Base-by-base conservation (phyloP, 169 alveolate genomes). In the Theileria equi region DNA sequence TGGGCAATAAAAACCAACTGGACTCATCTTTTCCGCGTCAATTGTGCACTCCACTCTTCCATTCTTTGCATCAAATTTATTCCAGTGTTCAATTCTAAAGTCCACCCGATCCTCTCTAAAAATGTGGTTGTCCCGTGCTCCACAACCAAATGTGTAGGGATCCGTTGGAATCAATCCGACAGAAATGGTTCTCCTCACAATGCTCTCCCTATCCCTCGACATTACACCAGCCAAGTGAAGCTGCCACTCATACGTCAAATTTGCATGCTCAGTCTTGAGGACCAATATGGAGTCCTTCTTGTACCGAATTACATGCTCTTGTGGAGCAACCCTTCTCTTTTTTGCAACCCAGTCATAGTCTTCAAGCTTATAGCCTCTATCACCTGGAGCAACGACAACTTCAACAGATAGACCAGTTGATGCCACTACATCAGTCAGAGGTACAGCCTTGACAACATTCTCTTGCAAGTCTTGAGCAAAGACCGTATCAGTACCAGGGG, bases 121-220 rank as follows among this genome's bases (percentile, higher is more conserved):
- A 57, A 73, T 0, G 48, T 40, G 54, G 1, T 0, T 2, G 50
- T 68, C 57, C 23, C 63, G 57, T 23, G 47, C 65, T 21, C 81
- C 81, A 48, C 86, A 77, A 3, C 86, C 86, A 47, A 48, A 61
- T 2, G 81, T 77, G 63, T 57, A 77, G 19, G 86, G 86, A 23
- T 77, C 86, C 1, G 86, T 77, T 16, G 86, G 81, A 0, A 77
- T 6, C 4, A 77, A 5, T 5, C 66, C 70, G 13, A 60, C 34
- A 21, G 28, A 34, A 23, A 60, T 45, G 1, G 38, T 34, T 26
- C 64, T 57, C 6, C 13, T 2, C 16, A 60, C 34, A 28, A 54
- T 19, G 21, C 13, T 34, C 1, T 34, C 23, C 5, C 65, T 26
- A 6, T 54, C 65, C 40, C 25, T 2, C 16, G 16, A 17, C 31